Percentiles rank a stretch among this genome's conserved stretches.
Conservation (phyloP, 257 asterid species). For the Solanum pimpinellifolium region DNA sequence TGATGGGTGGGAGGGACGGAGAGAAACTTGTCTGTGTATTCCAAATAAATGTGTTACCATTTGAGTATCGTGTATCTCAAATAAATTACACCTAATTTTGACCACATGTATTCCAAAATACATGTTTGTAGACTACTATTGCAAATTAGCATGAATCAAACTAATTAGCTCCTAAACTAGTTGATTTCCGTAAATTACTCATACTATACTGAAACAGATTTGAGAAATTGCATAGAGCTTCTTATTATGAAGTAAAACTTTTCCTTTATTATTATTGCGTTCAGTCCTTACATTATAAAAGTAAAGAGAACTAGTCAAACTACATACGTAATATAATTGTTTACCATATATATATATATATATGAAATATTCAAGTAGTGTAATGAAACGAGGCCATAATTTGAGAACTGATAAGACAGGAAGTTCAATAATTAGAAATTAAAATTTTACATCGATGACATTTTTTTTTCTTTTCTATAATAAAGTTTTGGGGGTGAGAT, state of each 20-base stretch:
- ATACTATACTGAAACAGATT: too few species aligned
- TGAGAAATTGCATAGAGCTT: not conserved
- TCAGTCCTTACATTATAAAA: too few species aligned
- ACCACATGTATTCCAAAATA: too few species aligned
- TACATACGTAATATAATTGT: too few species aligned
- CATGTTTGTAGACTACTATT: not conserved
- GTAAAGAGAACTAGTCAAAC: not conserved
- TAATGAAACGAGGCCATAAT: too few species aligned
- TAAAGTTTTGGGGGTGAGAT: not conserved
- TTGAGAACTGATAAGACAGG: too few species aligned
- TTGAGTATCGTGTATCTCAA: not conserved
- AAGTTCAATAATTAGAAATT: too few species aligned
- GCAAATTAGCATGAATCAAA: not conserved
- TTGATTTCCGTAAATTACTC: not conserved
- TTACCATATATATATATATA: too few species aligned
- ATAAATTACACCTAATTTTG: not conserved
- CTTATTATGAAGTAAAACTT: not conserved
- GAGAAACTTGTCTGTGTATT: not conserved
- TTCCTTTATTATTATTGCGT: not conserved
- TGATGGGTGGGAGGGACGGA: not conserved
- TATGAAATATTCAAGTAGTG: too few species aligned
- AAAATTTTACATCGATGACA: not conserved
- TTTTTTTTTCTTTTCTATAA: too few species aligned
- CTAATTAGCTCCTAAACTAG: not conserved
- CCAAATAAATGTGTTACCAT: too few species aligned